phyloP scores from a whole-genome alignment of 2,329 filamentous ascomycete genomes.

The Proliferodiscus dingleyae region DNA sequence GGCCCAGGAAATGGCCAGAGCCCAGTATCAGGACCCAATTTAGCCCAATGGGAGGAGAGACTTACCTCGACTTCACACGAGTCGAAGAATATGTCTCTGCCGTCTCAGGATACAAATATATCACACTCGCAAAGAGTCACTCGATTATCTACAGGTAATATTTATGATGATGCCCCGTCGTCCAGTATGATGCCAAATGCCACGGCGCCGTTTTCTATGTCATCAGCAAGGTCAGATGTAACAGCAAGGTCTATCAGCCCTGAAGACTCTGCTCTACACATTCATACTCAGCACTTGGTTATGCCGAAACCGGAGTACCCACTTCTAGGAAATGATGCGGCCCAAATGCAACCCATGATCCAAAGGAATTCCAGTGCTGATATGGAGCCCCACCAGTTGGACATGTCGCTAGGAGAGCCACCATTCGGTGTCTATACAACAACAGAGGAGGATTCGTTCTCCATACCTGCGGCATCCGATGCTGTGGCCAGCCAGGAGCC shows the following conservation, averaged over 20 bases:
- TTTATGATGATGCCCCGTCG: conserved; percentile 28
- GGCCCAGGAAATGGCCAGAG: conserved; percentile 14
- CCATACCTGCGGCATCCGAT: conserved; percentile 17
- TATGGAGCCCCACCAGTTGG: conserved; percentile 14
- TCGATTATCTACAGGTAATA: conserved; percentile 20
- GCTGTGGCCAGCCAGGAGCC: conserved; percentile 18
- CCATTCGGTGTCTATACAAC: conserved; percentile 23
- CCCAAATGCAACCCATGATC: conserved; percentile 19
- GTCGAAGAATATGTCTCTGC: conserved; percentile 25
- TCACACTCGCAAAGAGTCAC: conserved; percentile 25
- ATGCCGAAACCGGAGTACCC: conserved; percentile 26
- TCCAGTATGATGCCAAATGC: conserved; percentile 25
- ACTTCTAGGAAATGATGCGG: conserved; percentile 26
- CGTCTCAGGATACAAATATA: conserved; percentile 28
- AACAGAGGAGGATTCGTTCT: conserved; percentile 20
- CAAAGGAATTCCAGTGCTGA: conserved; percentile 22
- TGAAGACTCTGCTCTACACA: conserved; percentile 25
- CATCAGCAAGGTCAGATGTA: conserved; percentile 29
- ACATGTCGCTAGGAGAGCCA: conserved; percentile 19
- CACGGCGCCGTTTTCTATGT: conserved; percentile 29
- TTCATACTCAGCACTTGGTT: conserved; percentile 28
- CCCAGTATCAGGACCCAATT: conserved; percentile 17
- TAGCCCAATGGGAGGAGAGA: conserved; percentile 25
- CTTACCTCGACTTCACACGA: conserved; percentile 21
- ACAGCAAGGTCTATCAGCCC: conserved; percentile 30